Conservation (phyloP, 257 asterid genomes). For the Handroanthus guayacan region DNA sequence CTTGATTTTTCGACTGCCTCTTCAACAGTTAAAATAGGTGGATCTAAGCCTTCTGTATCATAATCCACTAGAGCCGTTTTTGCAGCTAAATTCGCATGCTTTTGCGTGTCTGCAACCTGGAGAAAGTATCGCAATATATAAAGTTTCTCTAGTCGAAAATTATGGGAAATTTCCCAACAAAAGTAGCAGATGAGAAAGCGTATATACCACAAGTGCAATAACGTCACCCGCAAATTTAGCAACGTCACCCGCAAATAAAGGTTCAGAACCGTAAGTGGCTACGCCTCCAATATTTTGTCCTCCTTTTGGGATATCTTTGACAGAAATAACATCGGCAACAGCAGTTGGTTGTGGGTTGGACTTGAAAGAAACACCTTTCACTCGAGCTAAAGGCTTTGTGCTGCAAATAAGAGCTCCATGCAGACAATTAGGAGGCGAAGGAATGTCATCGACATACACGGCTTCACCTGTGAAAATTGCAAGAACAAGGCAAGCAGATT, state of each 20-base stretch:
- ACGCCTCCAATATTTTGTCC: slow-evolving; percentile 61
- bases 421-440: slow-evolving; percentile 71
- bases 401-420: slow-evolving; percentile 70
- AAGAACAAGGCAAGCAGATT: not conserved
- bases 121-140: slow-evolving; percentile 2
- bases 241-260: slow-evolving; percentile 63
- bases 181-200: not conserved
- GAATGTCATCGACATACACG: slow-evolving; percentile 76
- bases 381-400: slow-evolving; percentile 63
- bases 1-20: slow-evolving; percentile 71
- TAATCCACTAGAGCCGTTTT: slow-evolving; percentile 55
- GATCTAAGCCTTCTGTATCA: slow-evolving; percentile 54
- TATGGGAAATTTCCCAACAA: not conserved
- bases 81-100: slow-evolving; percentile 66
- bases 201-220: slow-evolving; percentile 66
- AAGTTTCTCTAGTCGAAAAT: not conserved
- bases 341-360: slow-evolving; percentile 41
- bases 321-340: slow-evolving; percentile 52
- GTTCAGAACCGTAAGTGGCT: slow-evolving; percentile 49
- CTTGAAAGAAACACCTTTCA: slow-evolving; percentile 50
- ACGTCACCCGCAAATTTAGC: slow-evolving; percentile 65
- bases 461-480: slow-evolving; percentile 64
- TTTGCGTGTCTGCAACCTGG: slow-evolving; percentile 71
- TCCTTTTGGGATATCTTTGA: slow-evolving; percentile 63
- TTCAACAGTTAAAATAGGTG: slow-evolving; percentile 75